Evolutionary conservation across 2,329 filamentous ascomycete species (phyloP).

Genomic region (Ophiocordyceps robertsii): DNA sequence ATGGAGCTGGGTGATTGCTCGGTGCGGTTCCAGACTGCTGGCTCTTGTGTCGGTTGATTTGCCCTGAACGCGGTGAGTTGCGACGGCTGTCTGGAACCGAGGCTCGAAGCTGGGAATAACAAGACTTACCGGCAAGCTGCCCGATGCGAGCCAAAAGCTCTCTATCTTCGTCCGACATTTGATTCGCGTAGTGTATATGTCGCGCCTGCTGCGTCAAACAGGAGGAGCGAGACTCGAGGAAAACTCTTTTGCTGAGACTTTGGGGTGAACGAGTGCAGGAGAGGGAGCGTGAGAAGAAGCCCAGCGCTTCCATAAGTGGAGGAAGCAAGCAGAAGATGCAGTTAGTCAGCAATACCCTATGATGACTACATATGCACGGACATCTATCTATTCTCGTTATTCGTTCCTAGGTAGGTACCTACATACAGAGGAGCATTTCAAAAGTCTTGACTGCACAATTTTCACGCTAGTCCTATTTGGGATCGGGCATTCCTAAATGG

Average conservation of each 20-base stretch:
- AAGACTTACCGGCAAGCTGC: slow-evolving; percentile 31
- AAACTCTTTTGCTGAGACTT: background rate
- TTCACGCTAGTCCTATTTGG: too few relatives aligned
- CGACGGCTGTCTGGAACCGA: slow-evolving; percentile 1
- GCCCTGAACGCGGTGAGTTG: slow-evolving; percentile 35
- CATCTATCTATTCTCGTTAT: too few relatives aligned
- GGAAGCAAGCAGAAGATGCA: background rate
- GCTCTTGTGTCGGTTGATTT: slow-evolving; percentile 70
- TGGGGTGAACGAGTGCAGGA: background rate
- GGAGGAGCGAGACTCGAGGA: background rate
- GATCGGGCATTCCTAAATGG: too few relatives aligned
- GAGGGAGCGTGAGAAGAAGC: background rate
- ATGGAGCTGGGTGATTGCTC: slow-evolving; percentile 13
- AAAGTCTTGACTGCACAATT: too few relatives aligned
- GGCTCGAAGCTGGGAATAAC: background rate
- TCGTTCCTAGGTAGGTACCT: too few relatives aligned
- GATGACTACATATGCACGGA: too few relatives aligned
- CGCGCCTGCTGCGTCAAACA: background rate
- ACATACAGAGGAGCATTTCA: too few relatives aligned
- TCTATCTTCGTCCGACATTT: slow-evolving; percentile 35
- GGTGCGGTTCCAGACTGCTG: slow-evolving; percentile 32
- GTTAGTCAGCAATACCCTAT: background rate
- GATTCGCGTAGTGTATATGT: too few relatives aligned
- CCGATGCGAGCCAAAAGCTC: slow-evolving; percentile 41
- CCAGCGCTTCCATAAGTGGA: background rate